A percentile compares a stretch with the other conserved stretches of the same genome.
Evolutionary conservation across 768 basidiomycete species (phyloP).

Genomic region (Pisolithus tinctorius): DNA sequence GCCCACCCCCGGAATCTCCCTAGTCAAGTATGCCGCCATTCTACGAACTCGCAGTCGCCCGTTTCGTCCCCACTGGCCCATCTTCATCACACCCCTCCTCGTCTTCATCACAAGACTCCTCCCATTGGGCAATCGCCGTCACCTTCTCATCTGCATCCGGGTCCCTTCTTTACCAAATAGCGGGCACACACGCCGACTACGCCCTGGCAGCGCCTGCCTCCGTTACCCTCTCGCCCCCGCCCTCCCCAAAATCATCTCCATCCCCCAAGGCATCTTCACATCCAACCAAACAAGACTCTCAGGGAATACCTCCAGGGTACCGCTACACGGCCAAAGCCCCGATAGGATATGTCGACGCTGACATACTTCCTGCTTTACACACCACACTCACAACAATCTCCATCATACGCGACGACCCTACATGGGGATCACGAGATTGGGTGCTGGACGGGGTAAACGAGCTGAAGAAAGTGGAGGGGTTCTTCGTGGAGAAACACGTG

Average conservation of each 20-base stretch:
- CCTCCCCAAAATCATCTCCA: background rate
- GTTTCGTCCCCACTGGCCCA: slow-evolving; percentile 17
- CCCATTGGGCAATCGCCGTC: slow-evolving; percentile 23
- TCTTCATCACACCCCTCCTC: slow-evolving; percentile 9
- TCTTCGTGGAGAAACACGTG: slow-evolving; percentile 24
- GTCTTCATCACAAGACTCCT: slow-evolving; percentile 1
- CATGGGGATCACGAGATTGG: slow-evolving; percentile 25
- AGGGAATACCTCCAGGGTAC: background rate
- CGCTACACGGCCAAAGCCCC: slow-evolving; percentile 10
- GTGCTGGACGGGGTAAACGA: slow-evolving; percentile 27
- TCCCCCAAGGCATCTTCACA: background rate
- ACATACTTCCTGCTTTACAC: slow-evolving; percentile 22
- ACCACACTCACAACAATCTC: slow-evolving; percentile 21
- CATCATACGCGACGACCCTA: slow-evolving; percentile 19
- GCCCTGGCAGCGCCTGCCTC: slow-evolving; percentile 27
- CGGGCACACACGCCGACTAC: slow-evolving; percentile 22
- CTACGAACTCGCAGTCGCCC: slow-evolving; percentile 26
- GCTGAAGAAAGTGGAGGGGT: slow-evolving; percentile 23
- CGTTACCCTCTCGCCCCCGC: slow-evolving; percentile 16
- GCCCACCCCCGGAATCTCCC: background rate
- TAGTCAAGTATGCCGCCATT: slow-evolving; percentile 23
- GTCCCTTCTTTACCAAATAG: slow-evolving; percentile 27
- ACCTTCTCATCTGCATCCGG: slow-evolving; percentile 21
- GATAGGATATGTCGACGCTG: slow-evolving; percentile 23
- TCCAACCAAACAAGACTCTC: background rate